Base-by-base conservation (phyloP, 164 flowering plant genomes). In the Chloranthus sessilifolius region DNA sequence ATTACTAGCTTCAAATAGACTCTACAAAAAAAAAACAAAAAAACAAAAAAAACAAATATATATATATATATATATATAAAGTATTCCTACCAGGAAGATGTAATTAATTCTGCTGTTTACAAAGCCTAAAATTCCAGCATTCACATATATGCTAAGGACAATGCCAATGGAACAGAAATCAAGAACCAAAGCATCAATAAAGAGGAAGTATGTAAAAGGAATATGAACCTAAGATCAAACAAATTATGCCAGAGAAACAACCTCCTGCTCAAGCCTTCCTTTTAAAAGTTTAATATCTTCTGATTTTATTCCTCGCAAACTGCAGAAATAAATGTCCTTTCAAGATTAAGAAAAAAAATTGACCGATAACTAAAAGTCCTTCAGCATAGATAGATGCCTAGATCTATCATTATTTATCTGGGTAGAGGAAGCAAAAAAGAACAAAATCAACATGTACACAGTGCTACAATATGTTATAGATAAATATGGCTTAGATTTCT, bases 191-290 rank as follows among this genome's bases (percentile, higher is more conserved):
- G 25, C 47, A 58, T n/a, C n/a, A 16, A 36, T 51, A 16, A n/a
- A 20, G 22, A 48, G n/a, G 7, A n/a, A n/a, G n/a, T 26, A 21
- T 34, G 34, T 12, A 52, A 42, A 53, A 19, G 24, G 7, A 47
- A 33, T n/a, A 14, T 6, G 40, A 35, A 40, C 24, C 27, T 37
- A 43, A 19, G 15, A 30, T n/a, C 4, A 50, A 30, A 19, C 28
- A 24, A 11, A 11, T 20, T 20, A 6, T 4, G 21, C 21, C 14
- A 2, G 7, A 17, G 36, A 53, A 48, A 17, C 11, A 66, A 87
- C 92, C 89, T 87, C 96, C 59, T 80, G 70, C 33, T 76, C 82
- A 65, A 87, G 95, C 69, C 75, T 79, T 36, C 53, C 80, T 62
- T 78, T 81, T 68, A 88, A 57, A 56, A 52, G 49, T 60, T 63